A percentile compares a stretch with the other conserved stretches of the same genome.
These are phyloP conservation scores for Fusarium brachygibbosum DNA, from an alignment of 2,329 filamentous ascomycete species.

Conservation along the genomic window DNA sequence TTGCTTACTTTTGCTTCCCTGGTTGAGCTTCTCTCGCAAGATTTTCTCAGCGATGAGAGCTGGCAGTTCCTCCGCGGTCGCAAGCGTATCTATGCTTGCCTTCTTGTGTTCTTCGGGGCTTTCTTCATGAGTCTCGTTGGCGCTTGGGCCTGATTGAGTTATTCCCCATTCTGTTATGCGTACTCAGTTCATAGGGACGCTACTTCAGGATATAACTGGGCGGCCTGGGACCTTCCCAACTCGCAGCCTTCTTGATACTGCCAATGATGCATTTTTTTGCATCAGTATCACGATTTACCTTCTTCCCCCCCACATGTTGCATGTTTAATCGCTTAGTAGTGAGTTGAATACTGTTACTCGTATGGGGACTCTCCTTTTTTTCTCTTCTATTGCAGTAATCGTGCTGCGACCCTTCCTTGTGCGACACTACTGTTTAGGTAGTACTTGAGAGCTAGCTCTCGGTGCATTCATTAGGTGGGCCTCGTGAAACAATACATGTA, in stretches of 20 bases:
- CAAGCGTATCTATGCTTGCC: slow-evolving; percentile 66
- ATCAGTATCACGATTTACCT: background rate
- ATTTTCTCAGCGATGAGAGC: slow-evolving; percentile 76
- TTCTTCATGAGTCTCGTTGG: slow-evolving; percentile 74
- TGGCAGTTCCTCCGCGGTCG: slow-evolving; percentile 68
- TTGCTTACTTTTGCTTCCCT: slow-evolving; percentile 79
- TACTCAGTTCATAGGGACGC: background rate
- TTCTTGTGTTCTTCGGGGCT: slow-evolving; percentile 70
- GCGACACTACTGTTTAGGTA: background rate
- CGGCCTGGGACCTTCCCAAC: background rate
- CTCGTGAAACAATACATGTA: background rate
- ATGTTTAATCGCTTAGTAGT: background rate
- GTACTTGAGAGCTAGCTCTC: background rate
- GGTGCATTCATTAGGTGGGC: background rate
- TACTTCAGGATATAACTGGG: background rate
- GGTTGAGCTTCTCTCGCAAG: slow-evolving; percentile 79
- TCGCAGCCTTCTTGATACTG: background rate
- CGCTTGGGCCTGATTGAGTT: slow-evolving; percentile 67
- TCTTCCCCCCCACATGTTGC: background rate
- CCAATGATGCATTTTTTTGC: background rate
- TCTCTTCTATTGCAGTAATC: slow-evolving; percentile 8
- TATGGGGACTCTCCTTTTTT: background rate
- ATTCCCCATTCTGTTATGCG: background rate
- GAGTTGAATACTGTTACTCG: background rate
- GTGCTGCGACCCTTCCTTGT: background rate